These are phyloP conservation scores for Trichoderma gracile DNA, from an alignment of 2,329 filamentous ascomycete species.

Conservation along the genomic window DNA sequence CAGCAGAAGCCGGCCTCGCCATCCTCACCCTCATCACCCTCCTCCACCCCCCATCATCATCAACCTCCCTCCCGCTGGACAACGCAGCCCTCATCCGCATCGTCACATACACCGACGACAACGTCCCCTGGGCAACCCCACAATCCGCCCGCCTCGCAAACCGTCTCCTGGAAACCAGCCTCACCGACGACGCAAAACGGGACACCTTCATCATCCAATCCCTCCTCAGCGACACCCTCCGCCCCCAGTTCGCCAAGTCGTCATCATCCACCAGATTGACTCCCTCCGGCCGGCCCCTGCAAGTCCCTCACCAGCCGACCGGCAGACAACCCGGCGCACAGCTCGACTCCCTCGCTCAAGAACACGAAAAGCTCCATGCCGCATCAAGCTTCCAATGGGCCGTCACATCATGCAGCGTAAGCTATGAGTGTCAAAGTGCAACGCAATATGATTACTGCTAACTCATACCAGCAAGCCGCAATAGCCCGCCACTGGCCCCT, in stretches of 20 bases:
- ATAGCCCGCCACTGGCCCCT: constrained; percentile 60
- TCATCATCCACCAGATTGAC: constrained; percentile 45
- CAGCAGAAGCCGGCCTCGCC: constrained; percentile 20
- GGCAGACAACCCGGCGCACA: not conserved
- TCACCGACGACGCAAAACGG: constrained; percentile 27
- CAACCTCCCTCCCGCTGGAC: not conserved
- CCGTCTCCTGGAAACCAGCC: constrained; percentile 36
- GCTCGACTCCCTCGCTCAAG: constrained; percentile 32
- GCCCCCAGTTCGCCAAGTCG: constrained; percentile 63
- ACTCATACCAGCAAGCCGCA: constrained; percentile 19
- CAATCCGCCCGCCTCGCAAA: constrained; percentile 36
- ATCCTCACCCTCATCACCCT: constrained; percentile 3
- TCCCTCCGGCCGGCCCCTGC: constrained; percentile 35
- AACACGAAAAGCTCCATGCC: constrained; percentile 26
- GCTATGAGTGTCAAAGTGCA: constrained; percentile 27
- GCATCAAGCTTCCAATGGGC: constrained; percentile 52
- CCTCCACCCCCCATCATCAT: not conserved
- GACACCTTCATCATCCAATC: constrained; percentile 52
- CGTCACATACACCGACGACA: constrained; percentile 37
- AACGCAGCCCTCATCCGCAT: constrained; percentile 35
- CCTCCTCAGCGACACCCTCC: constrained; percentile 64
- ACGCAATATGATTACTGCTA: not conserved
- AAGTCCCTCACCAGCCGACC: not conserved
- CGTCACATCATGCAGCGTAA: constrained; percentile 52
- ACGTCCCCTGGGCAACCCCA: constrained; percentile 44